Conservation (phyloP, 2,329 filamentous ascomycete species). For the Calonectria leucothoes region DNA sequence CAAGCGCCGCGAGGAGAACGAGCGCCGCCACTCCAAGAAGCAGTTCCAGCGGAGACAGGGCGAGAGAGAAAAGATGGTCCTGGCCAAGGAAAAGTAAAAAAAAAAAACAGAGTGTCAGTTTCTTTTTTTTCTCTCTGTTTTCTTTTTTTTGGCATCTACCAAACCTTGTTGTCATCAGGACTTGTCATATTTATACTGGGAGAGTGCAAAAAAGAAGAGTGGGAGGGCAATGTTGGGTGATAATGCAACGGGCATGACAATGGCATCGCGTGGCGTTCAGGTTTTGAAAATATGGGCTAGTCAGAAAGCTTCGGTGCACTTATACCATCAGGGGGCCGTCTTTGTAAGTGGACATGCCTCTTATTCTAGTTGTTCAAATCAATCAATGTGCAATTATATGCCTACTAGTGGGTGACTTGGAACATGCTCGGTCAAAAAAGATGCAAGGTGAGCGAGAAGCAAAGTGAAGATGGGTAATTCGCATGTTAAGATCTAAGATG, state of each 20-base stretch:
- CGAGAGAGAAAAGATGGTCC: slow-evolving; percentile 93
- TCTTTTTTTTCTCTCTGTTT: neutral
- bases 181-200: neutral
- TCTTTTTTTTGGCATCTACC: neutral
- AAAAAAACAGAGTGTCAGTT: slow-evolving; percentile 24
- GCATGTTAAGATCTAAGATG: slow-evolving; percentile 30
- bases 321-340: slow-evolving; percentile 29
- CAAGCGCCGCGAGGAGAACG: slow-evolving; percentile 93
- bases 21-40: slow-evolving; percentile 90
- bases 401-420: neutral
- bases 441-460: neutral
- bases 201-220: slow-evolving; percentile 13
- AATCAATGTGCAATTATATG: neutral
- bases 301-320: slow-evolving; percentile 32
- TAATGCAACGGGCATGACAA: slow-evolving; percentile 33
- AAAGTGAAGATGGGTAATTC: slow-evolving; percentile 3
- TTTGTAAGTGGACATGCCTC: neutral
- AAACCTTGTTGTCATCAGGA: too few species aligned
- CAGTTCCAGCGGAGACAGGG: slow-evolving; percentile 77
- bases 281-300: slow-evolving; percentile 34
- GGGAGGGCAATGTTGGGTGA: slow-evolving; percentile 25
- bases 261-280: slow-evolving; percentile 51
- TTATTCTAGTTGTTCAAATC: neutral
- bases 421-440: neutral
- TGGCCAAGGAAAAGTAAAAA: slow-evolving; percentile 70